A percentile compares a stretch with the other conserved stretches of the same genome.
Conservation (phyloP, 768 basidiomycete species). For the Phanerochaete sordida region DNA sequence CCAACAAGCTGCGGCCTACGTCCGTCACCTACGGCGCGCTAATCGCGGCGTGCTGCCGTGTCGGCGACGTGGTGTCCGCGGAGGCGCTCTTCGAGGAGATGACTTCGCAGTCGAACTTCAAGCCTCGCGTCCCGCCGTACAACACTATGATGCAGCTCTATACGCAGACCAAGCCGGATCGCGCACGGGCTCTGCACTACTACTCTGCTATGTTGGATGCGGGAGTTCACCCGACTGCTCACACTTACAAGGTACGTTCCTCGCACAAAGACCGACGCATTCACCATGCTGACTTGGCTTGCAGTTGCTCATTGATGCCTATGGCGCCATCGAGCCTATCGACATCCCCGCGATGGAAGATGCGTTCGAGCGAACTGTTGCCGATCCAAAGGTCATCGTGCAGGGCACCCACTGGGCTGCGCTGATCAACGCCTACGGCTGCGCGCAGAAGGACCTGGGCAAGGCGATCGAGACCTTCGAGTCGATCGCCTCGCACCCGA, state of each 20-base stretch:
- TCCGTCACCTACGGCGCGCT: conserved; percentile 95
- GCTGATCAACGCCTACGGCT: conserved; percentile 87
- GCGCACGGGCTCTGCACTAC: conserved; percentile 71
- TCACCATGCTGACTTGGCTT: conserved; percentile 6
- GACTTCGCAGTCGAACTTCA: conserved; percentile 67
- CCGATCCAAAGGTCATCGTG: conserved; percentile 41
- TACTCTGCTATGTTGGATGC: conserved; percentile 61
- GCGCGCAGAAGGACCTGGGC: conserved; percentile 70
- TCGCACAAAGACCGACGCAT: background rate
- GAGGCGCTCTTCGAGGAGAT: conserved; percentile 86
- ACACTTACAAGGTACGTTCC: conserved; percentile 84
- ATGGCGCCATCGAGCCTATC: conserved; percentile 82
- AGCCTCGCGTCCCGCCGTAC: conserved; percentile 89
- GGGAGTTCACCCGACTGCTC: conserved; percentile 70
- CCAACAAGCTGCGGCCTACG: conserved; percentile 53
- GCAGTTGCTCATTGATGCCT: conserved; percentile 84
- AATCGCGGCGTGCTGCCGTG: conserved; percentile 90
- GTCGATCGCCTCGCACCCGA: conserved; percentile 55
- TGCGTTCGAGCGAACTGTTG: conserved; percentile 58
- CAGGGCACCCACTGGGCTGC: conserved; percentile 75
- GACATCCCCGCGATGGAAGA: conserved; percentile 69
- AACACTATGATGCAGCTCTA: conserved; percentile 99
- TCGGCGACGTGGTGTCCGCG: conserved; percentile 82
- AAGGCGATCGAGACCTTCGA: conserved; percentile 78
- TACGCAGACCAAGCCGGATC: conserved; percentile 84